Percentiles rank a stretch among this genome's conserved stretches.
These are phyloP conservation scores for Rosa rugosa DNA, from an alignment of 306 rosid species.

Conservation along the genomic window DNA sequence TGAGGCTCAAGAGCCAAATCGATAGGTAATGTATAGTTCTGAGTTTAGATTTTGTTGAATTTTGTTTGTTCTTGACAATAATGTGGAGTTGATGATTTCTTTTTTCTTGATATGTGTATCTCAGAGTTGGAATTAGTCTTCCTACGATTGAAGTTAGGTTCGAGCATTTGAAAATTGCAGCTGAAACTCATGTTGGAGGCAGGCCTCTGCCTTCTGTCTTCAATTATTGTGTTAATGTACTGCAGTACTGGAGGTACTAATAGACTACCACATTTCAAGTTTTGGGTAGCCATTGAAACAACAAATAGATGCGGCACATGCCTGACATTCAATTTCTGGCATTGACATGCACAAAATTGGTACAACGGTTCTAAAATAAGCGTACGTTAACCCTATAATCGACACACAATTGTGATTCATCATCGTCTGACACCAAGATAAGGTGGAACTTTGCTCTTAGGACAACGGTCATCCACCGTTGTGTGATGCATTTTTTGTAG, in stretches of 20 bases:
- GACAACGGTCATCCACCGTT: too few species aligned
- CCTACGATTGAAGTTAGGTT: slow-evolving; percentile 24
- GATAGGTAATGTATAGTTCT: slow-evolving; percentile 5
- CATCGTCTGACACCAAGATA: too few species aligned
- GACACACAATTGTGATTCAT: too few species aligned
- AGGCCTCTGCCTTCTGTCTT: slow-evolving; percentile 21
- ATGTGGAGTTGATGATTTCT: background rate
- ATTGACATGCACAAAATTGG: too few species aligned
- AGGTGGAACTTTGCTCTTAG: too few species aligned
- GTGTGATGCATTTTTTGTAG: too few species aligned
- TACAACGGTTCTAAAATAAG: too few species aligned
- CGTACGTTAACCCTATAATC: too few species aligned
- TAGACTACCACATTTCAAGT: background rate
- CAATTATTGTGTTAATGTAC: slow-evolving; percentile 17
- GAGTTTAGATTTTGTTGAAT: background rate
- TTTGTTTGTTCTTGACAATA: background rate
- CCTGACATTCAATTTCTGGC: background rate
- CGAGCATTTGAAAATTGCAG: slow-evolving; percentile 15
- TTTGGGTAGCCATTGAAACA: too few species aligned
- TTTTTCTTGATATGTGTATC: background rate
- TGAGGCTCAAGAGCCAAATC: slow-evolving; percentile 21
- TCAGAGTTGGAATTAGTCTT: slow-evolving; percentile 22
- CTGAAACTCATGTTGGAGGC: slow-evolving; percentile 14
- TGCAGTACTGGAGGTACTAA: slow-evolving; percentile 16
- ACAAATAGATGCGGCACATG: background rate